phyloP scores from a whole-genome alignment of 352 stramenopile species.

The Phytopythium aichiense region DNA sequence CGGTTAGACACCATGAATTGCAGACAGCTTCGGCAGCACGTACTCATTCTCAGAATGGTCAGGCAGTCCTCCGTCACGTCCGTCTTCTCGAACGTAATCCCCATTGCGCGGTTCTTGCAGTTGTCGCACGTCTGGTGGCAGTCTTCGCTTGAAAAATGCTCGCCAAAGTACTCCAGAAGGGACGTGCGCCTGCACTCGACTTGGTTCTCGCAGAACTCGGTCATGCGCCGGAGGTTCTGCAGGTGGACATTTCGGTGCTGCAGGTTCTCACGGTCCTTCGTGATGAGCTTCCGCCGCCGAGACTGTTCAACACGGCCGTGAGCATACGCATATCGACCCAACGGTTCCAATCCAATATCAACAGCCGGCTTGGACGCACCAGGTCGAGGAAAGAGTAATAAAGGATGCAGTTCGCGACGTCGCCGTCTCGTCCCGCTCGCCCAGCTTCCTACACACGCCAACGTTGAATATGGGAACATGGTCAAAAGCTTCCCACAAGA shows the following conservation, averaged over 20 bases:
- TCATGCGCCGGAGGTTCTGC: slow-evolving; percentile 79
- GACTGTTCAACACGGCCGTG: slow-evolving; percentile 21
- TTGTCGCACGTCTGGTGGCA: slow-evolving; percentile 84
- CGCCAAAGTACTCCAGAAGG: slow-evolving; percentile 86
- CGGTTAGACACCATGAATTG: background rate
- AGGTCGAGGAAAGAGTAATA: slow-evolving; percentile 86
- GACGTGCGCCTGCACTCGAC: slow-evolving; percentile 80
- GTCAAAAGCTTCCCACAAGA: background rate
- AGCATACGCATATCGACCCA: background rate
- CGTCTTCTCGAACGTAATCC: slow-evolving; percentile 61
- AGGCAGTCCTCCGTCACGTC: slow-evolving; percentile 79
- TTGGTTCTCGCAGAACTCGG: slow-evolving; percentile 87
- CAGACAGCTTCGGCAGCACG: slow-evolving; percentile 5
- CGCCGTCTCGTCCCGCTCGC: slow-evolving; percentile 75
- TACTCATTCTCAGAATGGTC: slow-evolving; percentile 56
- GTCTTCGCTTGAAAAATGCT: slow-evolving; percentile 74
- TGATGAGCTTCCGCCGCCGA: slow-evolving; percentile 68
- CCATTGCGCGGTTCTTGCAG: slow-evolving; percentile 76
- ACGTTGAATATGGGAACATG: background rate
- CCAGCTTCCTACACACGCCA: slow-evolving; percentile 63
- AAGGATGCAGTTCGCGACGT: slow-evolving; percentile 80
- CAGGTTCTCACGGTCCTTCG: slow-evolving; percentile 75
- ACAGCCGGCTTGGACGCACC: slow-evolving; percentile 22
- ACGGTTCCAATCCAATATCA: background rate
- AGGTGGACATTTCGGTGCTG: slow-evolving; percentile 81